Percentiles rank a stretch among this genome's conserved stretches.
These are phyloP conservation scores for Elsinoe ampelina DNA, from an alignment of 2,329 filamentous ascomycete genomes.

Conservation along the genomic window DNA sequence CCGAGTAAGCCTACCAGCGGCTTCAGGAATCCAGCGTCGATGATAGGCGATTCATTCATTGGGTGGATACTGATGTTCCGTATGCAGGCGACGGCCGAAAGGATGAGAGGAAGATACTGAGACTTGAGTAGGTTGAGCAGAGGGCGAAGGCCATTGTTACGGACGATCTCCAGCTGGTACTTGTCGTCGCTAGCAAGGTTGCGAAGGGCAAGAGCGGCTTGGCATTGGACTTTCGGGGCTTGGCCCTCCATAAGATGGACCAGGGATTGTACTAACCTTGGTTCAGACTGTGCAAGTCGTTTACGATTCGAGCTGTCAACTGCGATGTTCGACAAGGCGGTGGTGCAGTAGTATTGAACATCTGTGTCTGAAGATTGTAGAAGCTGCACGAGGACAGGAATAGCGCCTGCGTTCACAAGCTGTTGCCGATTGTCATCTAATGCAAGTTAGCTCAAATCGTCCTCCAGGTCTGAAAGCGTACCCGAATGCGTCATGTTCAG, in stretches of 20 bases:
- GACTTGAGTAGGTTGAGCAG: conserved; percentile 86
- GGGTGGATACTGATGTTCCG: conserved; percentile 98
- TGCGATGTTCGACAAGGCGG: conserved; percentile 94
- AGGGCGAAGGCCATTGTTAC: conserved; percentile 73
- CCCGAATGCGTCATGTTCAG: conserved; percentile 99
- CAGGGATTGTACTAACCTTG: conserved; percentile 82
- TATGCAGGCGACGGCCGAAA: conserved; percentile 95
- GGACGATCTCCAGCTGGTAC: conserved; percentile 95
- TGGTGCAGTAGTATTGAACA: conserved; percentile 99
- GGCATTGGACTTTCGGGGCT: conserved; percentile 94
- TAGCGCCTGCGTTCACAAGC: conserved; percentile 93
- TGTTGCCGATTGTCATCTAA: conserved; percentile 95
- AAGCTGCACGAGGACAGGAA: conserved; percentile 90
- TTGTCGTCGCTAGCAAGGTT: conserved; percentile 97
- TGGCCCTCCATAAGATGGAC: conserved; percentile 97
- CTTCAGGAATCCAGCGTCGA: conserved; percentile 91
- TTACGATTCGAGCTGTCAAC: conserved; percentile 87
- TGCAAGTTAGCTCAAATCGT: conserved; percentile 14
- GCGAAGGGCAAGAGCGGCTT: conserved; percentile 84
- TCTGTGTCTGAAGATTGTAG: conserved; percentile 90
- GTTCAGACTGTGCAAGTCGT: conserved; percentile 81
- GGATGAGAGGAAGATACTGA: conserved; percentile 87
- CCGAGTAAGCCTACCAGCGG: conserved; percentile 88
- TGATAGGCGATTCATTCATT: conserved; percentile 94
- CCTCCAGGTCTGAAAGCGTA: conserved; percentile 36